phyloP scores from a whole-genome alignment of 176 grass and related monocot species.

The Echinochloa phyllopogon region DNA sequence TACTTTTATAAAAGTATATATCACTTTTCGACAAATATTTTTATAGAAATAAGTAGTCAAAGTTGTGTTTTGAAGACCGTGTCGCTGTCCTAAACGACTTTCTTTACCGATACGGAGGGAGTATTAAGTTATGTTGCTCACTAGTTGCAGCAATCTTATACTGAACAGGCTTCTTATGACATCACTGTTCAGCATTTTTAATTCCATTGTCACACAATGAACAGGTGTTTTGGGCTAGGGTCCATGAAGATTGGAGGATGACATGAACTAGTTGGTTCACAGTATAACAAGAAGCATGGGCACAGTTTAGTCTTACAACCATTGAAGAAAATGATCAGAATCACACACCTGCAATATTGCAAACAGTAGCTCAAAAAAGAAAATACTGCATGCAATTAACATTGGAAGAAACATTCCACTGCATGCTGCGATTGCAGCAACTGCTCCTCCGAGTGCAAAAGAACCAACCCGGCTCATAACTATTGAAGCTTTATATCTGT shows the following conservation, averaged over 20 bases:
- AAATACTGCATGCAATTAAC: slow-evolving; percentile 66
- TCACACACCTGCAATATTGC: slow-evolving; percentile 71
- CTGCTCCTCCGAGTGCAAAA: slow-evolving; percentile 83
- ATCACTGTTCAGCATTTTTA: neutral
- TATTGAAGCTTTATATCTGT: slow-evolving; percentile 82
- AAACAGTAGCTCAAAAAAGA: slow-evolving; percentile 67
- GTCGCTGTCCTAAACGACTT: no score
- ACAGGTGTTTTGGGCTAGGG: neutral
- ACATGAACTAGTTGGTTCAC: neutral
- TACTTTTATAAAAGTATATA: no score
- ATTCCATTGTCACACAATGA: slow-evolving; percentile 1
- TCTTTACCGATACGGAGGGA: no score
- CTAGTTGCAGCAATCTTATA: neutral
- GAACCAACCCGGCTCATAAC: slow-evolving; percentile 84
- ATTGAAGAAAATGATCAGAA: slow-evolving; percentile 17
- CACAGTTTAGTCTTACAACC: neutral
- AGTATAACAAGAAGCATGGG: neutral
- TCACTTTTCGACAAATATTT: no score
- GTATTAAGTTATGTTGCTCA: neutral
- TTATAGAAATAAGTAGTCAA: no score
- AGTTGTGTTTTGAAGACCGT: no score
- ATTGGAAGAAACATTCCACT: slow-evolving; percentile 95
- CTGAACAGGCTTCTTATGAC: neutral
- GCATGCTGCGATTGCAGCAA: slow-evolving; percentile 79
- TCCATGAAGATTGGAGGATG: neutral